Conservation (phyloP, 805 yeast species). For the Candida ovalis region DNA sequence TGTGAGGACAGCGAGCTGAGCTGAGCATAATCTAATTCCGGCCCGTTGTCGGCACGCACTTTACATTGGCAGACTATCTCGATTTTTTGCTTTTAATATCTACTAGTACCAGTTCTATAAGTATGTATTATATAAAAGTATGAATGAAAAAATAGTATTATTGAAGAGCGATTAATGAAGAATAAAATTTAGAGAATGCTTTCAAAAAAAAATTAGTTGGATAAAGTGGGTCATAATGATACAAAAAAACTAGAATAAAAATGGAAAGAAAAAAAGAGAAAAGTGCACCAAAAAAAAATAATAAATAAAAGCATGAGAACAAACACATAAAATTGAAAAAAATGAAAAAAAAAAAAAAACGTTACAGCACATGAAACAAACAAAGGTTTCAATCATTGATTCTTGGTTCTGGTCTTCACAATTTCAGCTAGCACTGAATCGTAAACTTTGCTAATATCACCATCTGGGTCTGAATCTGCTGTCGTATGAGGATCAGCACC, state of each 20-base stretch:
- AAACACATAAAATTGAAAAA: too few species aligned
- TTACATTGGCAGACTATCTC: background rate
- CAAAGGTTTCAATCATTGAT: background rate
- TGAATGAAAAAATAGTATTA: background rate
- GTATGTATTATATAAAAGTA: too few species aligned
- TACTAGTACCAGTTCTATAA: background rate
- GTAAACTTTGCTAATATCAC: slow-evolving; percentile 15
- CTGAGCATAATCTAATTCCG: background rate
- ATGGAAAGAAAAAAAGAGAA: background rate
- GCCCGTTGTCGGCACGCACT: background rate
- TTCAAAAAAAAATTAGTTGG: background rate
- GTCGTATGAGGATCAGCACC: background rate
- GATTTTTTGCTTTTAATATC: too few species aligned
- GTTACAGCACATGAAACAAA: background rate
- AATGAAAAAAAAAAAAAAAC: background rate
- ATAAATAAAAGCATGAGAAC: background rate
- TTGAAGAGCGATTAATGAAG: background rate
- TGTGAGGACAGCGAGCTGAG: background rate
- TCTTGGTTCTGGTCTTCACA: slow-evolving; percentile 9
- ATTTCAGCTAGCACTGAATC: slow-evolving; percentile 25
- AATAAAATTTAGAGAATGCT: too few species aligned
- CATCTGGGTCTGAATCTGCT: too few species aligned
- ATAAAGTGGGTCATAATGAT: background rate
- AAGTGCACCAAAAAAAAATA: background rate
- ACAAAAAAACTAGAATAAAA: background rate